Conservation (phyloP, 176 grass and related monocot genomes). For the Dactylis glomerata region DNA sequence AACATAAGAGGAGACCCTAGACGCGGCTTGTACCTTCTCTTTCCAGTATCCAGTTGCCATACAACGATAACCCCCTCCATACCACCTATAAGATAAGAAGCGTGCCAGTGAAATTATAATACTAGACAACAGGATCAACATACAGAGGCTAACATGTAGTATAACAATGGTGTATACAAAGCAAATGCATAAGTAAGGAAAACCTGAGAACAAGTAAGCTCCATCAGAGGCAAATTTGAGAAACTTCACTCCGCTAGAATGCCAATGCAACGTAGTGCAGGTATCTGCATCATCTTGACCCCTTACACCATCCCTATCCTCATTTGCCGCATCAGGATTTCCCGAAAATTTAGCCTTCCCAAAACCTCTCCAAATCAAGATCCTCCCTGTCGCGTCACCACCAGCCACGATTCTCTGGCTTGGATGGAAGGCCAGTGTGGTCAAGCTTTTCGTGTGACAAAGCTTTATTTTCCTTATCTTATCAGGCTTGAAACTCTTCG, state of each 20-base stretch:
- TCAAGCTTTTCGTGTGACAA: slow-evolving; percentile 59
- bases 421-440: slow-evolving; percentile 80
- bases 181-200: slow-evolving; percentile 6
- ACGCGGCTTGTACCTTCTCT: slow-evolving; percentile 84
- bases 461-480: slow-evolving; percentile 85
- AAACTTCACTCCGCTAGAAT: slow-evolving; percentile 66
- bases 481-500: slow-evolving; percentile 49
- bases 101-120: neutral
- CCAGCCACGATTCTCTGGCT: slow-evolving; percentile 63
- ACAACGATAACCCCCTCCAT: slow-evolving; percentile 97
- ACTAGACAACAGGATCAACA: neutral
- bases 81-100: slow-evolving; percentile 57
- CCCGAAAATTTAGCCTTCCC: slow-evolving; percentile 58
- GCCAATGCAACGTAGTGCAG: slow-evolving; percentile 91
- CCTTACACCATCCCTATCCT: slow-evolving; percentile 74
- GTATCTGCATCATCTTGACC: slow-evolving; percentile 65
- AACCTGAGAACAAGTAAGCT: slow-evolving; percentile 94
- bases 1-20: slow-evolving; percentile 86
- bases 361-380: slow-evolving; percentile 79
- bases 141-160: neutral
- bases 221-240: slow-evolving; percentile 79
- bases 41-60: slow-evolving; percentile 93
- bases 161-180: neutral
- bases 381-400: slow-evolving; percentile 78
- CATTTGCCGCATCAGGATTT: slow-evolving; percentile 31